Percentiles rank a stretch among this genome's conserved stretches.
These are phyloP conservation scores for Glycine tomentella DNA, from an alignment of 306 rosid genomes.

Conservation along the genomic window DNA sequence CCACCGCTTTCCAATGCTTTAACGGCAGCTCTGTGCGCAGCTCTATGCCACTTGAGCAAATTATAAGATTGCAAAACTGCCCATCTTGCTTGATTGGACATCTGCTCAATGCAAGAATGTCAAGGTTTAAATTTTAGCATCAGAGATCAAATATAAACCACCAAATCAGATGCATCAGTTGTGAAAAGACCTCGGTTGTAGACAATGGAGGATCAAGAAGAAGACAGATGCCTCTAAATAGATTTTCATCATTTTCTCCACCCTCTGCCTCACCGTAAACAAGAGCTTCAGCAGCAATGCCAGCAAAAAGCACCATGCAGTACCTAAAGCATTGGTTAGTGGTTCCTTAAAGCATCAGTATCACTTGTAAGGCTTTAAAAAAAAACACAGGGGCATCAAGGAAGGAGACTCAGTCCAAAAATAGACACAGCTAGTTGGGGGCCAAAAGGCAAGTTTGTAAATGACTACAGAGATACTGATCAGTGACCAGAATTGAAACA, in stretches of 20 bases:
- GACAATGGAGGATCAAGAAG: slow-evolving; percentile 89
- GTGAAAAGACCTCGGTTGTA: slow-evolving; percentile 69
- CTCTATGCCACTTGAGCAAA: slow-evolving; percentile 90
- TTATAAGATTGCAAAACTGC: slow-evolving; percentile 92
- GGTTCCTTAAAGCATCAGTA: slow-evolving; percentile 34
- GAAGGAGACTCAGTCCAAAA: neutral
- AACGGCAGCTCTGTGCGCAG: slow-evolving; percentile 86
- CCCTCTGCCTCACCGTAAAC: slow-evolving; percentile 97
- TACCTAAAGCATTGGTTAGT: slow-evolving; percentile 63
- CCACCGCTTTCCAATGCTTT: slow-evolving; percentile 85
- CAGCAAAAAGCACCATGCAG: slow-evolving; percentile 97
- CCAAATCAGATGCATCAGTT: slow-evolving; percentile 37
- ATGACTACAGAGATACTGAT: slow-evolving; percentile 2
- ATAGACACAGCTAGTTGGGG: slow-evolving; percentile 5
- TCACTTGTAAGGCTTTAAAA: slow-evolving; percentile 13
- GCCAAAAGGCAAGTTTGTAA: slow-evolving; percentile 10
- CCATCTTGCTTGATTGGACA: slow-evolving; percentile 99
- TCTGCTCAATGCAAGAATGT: slow-evolving; percentile 55
- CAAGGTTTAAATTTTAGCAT: slow-evolving; percentile 30
- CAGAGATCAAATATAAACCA: slow-evolving; percentile 5
- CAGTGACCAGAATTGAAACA: no score
- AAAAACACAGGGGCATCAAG: neutral
- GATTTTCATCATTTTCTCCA: slow-evolving; percentile 97
- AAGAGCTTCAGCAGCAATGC: slow-evolving; percentile 98
- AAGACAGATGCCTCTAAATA: slow-evolving; percentile 78